Base-by-base conservation (phyloP, 805 yeast genomes). In the Metschnikowia matae region DNA sequence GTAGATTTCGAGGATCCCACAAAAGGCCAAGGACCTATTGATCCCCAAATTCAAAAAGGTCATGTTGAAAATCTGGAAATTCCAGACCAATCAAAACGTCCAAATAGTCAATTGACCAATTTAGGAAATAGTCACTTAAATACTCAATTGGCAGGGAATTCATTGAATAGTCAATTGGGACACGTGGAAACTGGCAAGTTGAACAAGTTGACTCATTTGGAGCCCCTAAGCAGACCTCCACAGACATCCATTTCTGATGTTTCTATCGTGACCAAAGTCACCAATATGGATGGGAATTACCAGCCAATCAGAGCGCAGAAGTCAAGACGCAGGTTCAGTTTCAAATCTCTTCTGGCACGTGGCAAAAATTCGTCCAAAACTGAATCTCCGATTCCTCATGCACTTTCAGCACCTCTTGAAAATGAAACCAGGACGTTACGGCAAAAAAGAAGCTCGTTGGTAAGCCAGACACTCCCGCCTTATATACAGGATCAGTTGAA, bases 391-490 rank as follows among this genome's bases (percentile, higher is more conserved):
- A 11, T 15, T 13, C 45, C n/a, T n/a, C 38, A 26, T 17, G 43
- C 8, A 26, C 8, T 18, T 37, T 21, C 40, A 20, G 31, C 17
- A 3, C 32, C 29, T 1, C 26, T 4, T 32, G 18, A 32, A 6
- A 18, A 6, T 6, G 37, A 21, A 17, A 11, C 32, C 8, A 42
- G 31, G 20, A 20, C n/a, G 3, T 42, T 20, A n/a, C 37, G 8
- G 31, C 45, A 42, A 15, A 44, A 44, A 23, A 56, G 76, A 40
- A 49, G 54, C 23, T 71, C 76, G 4, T 40, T 72, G 39, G 73
- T 72, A 20, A 73, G 69, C 2, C 71, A 68, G 34, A 63, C 58
- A 37, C 58, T 73, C 10, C 78, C 78, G 1, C 33, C 50, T 11
- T 72, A 72, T 49, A 71, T 72, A 32, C 58, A 61, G 38, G 52